These are phyloP conservation scores for Albatrellus ellisii DNA, from an alignment of 768 basidiomycete species.

Conservation along the genomic window DNA sequence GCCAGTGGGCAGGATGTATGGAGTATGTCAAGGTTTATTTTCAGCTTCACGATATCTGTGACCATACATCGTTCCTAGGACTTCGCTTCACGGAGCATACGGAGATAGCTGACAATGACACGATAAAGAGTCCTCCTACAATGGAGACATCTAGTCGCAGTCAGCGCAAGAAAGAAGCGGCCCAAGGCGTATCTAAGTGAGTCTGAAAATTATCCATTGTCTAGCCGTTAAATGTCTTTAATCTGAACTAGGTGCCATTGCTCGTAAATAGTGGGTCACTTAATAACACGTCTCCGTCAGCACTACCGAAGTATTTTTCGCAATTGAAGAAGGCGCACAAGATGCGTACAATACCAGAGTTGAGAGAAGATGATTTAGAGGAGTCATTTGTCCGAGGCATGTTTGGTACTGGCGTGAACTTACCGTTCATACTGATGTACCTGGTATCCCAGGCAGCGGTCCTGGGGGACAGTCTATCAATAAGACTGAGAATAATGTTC, in stretches of 20 bases:
- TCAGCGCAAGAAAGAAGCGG: slow-evolving; percentile 10
- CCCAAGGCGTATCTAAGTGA: slow-evolving; percentile 5
- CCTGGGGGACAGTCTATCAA: slow-evolving; percentile 97
- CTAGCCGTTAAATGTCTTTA: slow-evolving; percentile 3
- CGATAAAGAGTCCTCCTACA: slow-evolving; percentile 51
- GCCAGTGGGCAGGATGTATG: slow-evolving; percentile 34
- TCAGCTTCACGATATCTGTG: background rate
- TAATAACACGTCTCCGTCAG: slow-evolving; percentile 6
- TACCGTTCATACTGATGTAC: slow-evolving; percentile 6
- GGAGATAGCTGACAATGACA: slow-evolving; percentile 76
- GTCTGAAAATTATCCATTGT: background rate
- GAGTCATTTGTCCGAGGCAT: slow-evolving; percentile 80
- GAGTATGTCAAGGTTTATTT: slow-evolving; percentile 28
- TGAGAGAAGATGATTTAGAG: slow-evolving; percentile 72
- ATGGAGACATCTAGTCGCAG: slow-evolving; percentile 31
- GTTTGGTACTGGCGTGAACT: slow-evolving; percentile 11
- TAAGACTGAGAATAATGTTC: slow-evolving; percentile 88
- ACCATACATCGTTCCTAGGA: slow-evolving; percentile 26
- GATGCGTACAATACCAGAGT: slow-evolving; percentile 46
- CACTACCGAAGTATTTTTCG: slow-evolving; percentile 39
- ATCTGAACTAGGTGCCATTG: slow-evolving; percentile 13
- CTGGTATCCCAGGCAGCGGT: slow-evolving; percentile 49
- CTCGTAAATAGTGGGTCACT: slow-evolving; percentile 11
- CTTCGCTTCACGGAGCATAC: slow-evolving; percentile 68
- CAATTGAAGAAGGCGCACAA: slow-evolving; percentile 59